phyloP scores from a whole-genome alignment of 257 asterid species.

The Echites panduratus region DNA sequence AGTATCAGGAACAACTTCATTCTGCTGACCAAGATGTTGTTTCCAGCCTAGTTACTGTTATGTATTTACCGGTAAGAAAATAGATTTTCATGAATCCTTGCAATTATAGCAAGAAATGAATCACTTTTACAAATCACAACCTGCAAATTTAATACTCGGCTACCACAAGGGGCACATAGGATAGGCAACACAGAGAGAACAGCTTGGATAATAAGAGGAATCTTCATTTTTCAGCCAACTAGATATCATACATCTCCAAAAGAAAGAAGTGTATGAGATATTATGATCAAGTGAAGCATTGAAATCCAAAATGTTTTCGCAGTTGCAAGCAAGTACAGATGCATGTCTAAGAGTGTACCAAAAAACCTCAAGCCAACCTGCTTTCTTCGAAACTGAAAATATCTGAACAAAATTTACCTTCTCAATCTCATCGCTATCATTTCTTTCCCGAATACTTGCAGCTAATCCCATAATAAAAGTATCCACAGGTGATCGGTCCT shows the following conservation, averaged over 20 bases:
- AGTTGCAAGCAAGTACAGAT: neutral
- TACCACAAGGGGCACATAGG: neutral
- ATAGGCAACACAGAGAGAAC: neutral
- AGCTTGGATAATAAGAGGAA: neutral
- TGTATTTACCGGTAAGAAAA: neutral
- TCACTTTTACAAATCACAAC: neutral
- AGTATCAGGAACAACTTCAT: no score
- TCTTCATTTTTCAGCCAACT: no score
- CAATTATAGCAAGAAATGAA: neutral
- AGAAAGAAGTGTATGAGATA: neutral
- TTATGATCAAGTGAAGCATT: neutral
- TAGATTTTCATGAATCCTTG: neutral
- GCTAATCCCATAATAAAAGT: constrained; percentile 94
- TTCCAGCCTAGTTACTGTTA: neutral
- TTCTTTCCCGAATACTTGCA: constrained; percentile 75
- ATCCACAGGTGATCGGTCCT: constrained; percentile 88
- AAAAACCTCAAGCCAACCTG: neutral
- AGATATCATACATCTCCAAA: neutral
- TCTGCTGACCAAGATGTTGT: neutral
- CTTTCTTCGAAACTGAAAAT: neutral
- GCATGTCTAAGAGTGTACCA: neutral
- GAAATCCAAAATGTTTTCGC: neutral
- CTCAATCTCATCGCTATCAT: constrained; percentile 54
- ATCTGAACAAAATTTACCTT: constrained; percentile 47
- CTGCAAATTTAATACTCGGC: neutral